Base-by-base conservation (phyloP, 1,284 basidiomycete species). In the Melampsora larici-populina region DNA sequence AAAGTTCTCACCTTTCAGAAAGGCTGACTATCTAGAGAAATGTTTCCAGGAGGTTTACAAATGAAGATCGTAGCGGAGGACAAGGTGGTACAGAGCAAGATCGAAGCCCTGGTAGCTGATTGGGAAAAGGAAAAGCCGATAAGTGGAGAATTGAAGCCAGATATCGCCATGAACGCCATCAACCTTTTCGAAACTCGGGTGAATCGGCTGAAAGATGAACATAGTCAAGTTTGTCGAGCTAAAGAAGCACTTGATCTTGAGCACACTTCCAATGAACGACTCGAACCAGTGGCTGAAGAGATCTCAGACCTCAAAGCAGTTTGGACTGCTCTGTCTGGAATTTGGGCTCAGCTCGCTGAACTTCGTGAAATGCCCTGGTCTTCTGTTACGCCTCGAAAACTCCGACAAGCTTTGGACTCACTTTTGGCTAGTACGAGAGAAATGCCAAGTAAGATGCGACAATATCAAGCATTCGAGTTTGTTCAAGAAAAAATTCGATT, bases 61-160 rank as follows among this genome's bases (percentile, higher is more conserved):
- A 88, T 97, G 81, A 99, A 99, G 88, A 97, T 99, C 83, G 92
- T 96, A n/a, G 95, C 96, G 1, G 94, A 99, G 84, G 97, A 98
- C 87, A 97, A 96, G 86, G 94, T 97, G 76, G 89, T 97, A 1
- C 92, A 95, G 86, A 92, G 93, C 84, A 93, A 92, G 86, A 93
- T 96, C 82, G 90, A 89, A 82, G 92, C 95, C 82, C 89, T 96
- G 79, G 87, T 97, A 62, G 85, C 88, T 77, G 97, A 98, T 83
- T 99, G 97, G 97, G 94, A 98, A 84, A 88, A 92, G 84, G 91
- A 92, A 79, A 92, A 94, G 80, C 97, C 97, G 0, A 93, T 99
- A 6, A 94, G 97, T 84, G 97, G 97, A 68, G 92, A 89, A 84
- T 90, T 98, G 87, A 92, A 93, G 80, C 93, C 95, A 1, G 96